Conservation (phyloP, 1,284 basidiomycete species). For the Ganoderma leucocontextum region DNA sequence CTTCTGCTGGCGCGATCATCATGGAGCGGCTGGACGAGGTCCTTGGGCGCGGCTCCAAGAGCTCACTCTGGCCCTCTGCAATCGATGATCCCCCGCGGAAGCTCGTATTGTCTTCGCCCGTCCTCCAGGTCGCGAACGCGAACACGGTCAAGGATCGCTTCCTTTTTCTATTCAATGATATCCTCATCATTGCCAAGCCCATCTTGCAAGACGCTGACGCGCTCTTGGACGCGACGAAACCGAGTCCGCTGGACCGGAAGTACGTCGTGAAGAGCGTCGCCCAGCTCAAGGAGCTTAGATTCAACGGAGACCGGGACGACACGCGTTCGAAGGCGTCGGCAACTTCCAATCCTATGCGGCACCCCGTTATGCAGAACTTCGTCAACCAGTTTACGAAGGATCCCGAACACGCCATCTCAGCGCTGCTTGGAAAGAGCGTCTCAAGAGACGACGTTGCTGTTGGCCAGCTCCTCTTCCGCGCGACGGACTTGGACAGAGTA, state of each 20-base stretch:
- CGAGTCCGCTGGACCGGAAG: slow-evolving; percentile 79
- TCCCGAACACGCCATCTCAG: slow-evolving; percentile 74
- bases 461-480: slow-evolving; percentile 87
- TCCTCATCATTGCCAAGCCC: slow-evolving; percentile 88
- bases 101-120: slow-evolving; percentile 84
- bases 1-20: slow-evolving; percentile 52
- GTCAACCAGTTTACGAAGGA: slow-evolving; percentile 78
- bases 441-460: slow-evolving; percentile 70
- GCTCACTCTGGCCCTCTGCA: slow-evolving; percentile 66
- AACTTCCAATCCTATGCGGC: slow-evolving; percentile 49
- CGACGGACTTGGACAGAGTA: slow-evolving; percentile 85
- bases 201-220: slow-evolving; percentile 69
- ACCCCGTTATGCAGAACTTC: slow-evolving; percentile 74
- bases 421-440: slow-evolving; percentile 66
- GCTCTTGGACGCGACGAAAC: slow-evolving; percentile 64
- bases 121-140: slow-evolving; percentile 92
- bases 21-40: slow-evolving; percentile 77
- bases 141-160: slow-evolving; percentile 97
- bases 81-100: slow-evolving; percentile 89
- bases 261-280: slow-evolving; percentile 92
- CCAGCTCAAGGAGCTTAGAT: slow-evolving; percentile 74
- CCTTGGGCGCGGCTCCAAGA: slow-evolving; percentile 65
- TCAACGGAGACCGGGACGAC: slow-evolving; percentile 72
- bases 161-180: slow-evolving; percentile 94
- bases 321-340: slow-evolving; percentile 51